phyloP scores from a whole-genome alignment of 768 basidiomycete species.

The Mycena pura region DNA sequence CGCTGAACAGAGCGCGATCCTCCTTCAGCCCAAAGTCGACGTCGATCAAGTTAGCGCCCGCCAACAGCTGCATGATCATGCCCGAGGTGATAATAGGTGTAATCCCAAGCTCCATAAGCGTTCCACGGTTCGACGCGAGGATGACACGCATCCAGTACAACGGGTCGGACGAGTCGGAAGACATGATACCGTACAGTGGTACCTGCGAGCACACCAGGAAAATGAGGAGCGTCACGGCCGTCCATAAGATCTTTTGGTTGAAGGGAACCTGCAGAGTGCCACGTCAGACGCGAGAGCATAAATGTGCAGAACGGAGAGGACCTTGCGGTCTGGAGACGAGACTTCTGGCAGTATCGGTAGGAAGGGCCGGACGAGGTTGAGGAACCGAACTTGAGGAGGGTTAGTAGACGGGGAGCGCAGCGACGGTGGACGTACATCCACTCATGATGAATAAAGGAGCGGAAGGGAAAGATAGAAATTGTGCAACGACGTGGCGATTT shows the following conservation, averaged over 20 bases:
- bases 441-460: constrained; percentile 64
- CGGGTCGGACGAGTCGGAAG: constrained; percentile 98
- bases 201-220: constrained; percentile 99
- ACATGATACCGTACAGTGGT: constrained; percentile 99
- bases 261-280: constrained; percentile 78
- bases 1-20: constrained; percentile 93
- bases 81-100: constrained; percentile 97
- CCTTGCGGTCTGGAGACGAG: constrained; percentile 97
- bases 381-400: constrained; percentile 78
- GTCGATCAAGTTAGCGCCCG: constrained; percentile 96
- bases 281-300: constrained; percentile 10
- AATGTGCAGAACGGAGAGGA: no score
- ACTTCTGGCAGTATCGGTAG: constrained; percentile 97
- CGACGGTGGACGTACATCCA: constrained; percentile 64
- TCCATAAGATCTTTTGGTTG: constrained; percentile 99
- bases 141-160: constrained; percentile 99
- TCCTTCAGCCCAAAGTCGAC: constrained; percentile 98
- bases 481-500: constrained; percentile 2
- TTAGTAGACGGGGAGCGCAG: constrained; percentile 1
- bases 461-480: constrained; percentile 22
- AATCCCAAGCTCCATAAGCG: constrained; percentile 99
- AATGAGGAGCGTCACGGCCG: constrained; percentile 97
- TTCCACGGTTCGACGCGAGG: constrained; percentile 96
- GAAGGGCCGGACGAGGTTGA: constrained; percentile 98
- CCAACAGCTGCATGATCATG: constrained; percentile 99